Base-by-base conservation (phyloP, 768 basidiomycete genomes). In the Pulveroboletus sp. region DNA sequence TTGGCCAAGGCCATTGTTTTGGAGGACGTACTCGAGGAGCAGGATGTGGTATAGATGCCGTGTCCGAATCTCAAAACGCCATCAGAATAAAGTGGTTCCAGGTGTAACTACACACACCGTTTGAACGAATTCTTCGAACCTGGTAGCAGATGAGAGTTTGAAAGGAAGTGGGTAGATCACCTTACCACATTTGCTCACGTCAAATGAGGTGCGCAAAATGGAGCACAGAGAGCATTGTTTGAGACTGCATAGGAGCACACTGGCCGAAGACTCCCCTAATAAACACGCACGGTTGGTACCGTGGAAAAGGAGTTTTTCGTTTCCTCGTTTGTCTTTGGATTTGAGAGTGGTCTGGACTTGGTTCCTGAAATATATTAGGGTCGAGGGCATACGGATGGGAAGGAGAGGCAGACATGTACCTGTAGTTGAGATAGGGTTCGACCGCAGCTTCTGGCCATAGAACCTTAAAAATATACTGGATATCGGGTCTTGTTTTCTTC, bases 1-100 rank as follows among this genome's bases (percentile, higher is more conserved):
- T 32, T 4, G 1, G 31, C 11, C 13, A 0, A 13, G 21, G 14
- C 9, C 23, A 39, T 32, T 24, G 31, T 31, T 5, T 20, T 17
- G 40, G 36, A 17, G 37, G 17, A 67, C 76, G 40, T 56, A 84
- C 84, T 86, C 6, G 83, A 85, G 13, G 84, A 84, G 59, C 82
- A 83, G 3, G 77, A 59, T 13, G 81, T 82, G 2, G 80, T 81
- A 59, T 86, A 87, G 36, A 87, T 84, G 4, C 84, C 85, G 6
- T 71, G 72, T n/a, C 84, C 84, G 61, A 87, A 86, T 51, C 84
- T 81, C 55, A n/a, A 36, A 29, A 9, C 20, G 7, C 17, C n/a
- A 31, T 45, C 39, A 53, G 34, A 21, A 43, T 13, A 19, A 5
- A 13, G 21, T 49, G 17, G 14, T 29, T 45, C 27, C 6, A 19